Evolutionary conservation across 352 stramenopile genomes (phyloP).

Genomic region (Sclerospora graminicola): DNA sequence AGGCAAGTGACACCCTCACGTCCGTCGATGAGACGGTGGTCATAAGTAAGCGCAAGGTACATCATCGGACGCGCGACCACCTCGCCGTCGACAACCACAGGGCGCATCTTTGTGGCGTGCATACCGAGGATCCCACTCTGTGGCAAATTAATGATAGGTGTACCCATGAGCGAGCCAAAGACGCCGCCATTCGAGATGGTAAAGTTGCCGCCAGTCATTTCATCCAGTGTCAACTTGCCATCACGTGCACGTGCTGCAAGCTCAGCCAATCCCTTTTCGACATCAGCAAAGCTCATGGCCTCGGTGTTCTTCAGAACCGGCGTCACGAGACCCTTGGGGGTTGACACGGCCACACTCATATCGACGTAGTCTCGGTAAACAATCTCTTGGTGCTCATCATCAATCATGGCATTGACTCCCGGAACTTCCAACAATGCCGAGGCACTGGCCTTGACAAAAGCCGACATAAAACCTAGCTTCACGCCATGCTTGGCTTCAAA

Average conservation of each 20-base stretch:
- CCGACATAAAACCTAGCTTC: slow-evolving; percentile 98
- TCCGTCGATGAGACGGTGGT: slow-evolving; percentile 98
- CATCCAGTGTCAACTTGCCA: slow-evolving; percentile 66
- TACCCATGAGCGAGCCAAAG: slow-evolving; percentile 93
- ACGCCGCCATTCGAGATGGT: slow-evolving; percentile 97
- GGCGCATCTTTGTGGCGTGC: slow-evolving; percentile 97
- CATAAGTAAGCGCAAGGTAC: slow-evolving; percentile 99
- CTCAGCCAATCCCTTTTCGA: slow-evolving; percentile 94
- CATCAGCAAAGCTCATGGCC: slow-evolving; percentile 96
- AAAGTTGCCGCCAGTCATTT: slow-evolving; percentile 76
- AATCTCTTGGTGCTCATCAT: slow-evolving; percentile 96
- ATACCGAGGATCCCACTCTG: slow-evolving; percentile 98
- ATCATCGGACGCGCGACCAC: slow-evolving; percentile 98
- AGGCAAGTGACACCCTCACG: slow-evolving; percentile 98
- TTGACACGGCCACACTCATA: slow-evolving; percentile 96
- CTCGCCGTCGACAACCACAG: slow-evolving; percentile 87
- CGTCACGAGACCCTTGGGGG: slow-evolving; percentile 94
- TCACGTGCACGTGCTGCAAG: slow-evolving; percentile 78
- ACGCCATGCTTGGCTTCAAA: slow-evolving; percentile 98
- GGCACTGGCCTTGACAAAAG: slow-evolving; percentile 95
- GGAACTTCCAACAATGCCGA: slow-evolving; percentile 90
- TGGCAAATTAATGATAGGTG: slow-evolving; percentile 98
- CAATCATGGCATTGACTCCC: slow-evolving; percentile 97
- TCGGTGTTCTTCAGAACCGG: slow-evolving; percentile 97
- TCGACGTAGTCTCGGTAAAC: slow-evolving; percentile 98